Evolutionary conservation across 768 basidiomycete species (phyloP).

Genomic region (Cystofilobasidium macerans): DNA sequence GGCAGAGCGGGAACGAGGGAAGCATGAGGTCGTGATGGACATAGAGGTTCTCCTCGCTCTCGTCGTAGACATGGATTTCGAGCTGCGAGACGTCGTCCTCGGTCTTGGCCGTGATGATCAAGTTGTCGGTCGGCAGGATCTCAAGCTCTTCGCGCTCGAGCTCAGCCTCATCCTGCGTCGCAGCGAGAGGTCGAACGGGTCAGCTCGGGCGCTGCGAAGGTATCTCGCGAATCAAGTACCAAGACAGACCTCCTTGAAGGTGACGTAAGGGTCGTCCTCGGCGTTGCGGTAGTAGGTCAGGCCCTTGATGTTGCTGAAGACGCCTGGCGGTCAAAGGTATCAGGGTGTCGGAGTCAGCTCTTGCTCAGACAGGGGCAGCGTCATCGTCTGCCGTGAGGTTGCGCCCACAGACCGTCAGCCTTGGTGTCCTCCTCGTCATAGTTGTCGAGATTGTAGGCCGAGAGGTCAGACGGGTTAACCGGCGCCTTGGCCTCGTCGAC

Average conservation of each 20-base stretch:
- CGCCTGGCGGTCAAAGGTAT: constrained; percentile 43
- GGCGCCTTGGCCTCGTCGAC: constrained; percentile 28
- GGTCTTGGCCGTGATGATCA: constrained; percentile 84
- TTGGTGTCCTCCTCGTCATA: constrained; percentile 68
- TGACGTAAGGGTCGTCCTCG: constrained; percentile 92
- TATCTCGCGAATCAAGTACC: background rate
- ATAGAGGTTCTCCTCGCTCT: constrained; percentile 68
- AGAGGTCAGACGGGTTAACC: constrained; percentile 53
- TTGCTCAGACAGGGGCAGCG: background rate
- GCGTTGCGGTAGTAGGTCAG: constrained; percentile 82
- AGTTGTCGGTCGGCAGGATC: constrained; percentile 77
- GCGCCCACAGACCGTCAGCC: constrained; percentile 35
- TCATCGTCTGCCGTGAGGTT: background rate
- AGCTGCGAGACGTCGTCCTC: constrained; percentile 93
- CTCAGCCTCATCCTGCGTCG: constrained; percentile 45
- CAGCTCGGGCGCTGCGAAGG: constrained; percentile 10
- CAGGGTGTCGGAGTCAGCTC: too few species aligned
- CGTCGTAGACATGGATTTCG: constrained; percentile 92
- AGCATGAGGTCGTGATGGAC: constrained; percentile 97
- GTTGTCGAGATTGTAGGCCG: constrained; percentile 77
- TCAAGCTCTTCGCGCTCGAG: constrained; percentile 83
- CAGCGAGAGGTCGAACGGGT: background rate
- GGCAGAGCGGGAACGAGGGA: constrained; percentile 91
- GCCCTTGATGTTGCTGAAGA: constrained; percentile 92
- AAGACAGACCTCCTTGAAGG: constrained; percentile 61